A percentile compares a stretch with the other conserved stretches of the same genome.
Conservation (phyloP, 2,329 filamentous ascomycete species). For the Claviceps arundinis region DNA sequence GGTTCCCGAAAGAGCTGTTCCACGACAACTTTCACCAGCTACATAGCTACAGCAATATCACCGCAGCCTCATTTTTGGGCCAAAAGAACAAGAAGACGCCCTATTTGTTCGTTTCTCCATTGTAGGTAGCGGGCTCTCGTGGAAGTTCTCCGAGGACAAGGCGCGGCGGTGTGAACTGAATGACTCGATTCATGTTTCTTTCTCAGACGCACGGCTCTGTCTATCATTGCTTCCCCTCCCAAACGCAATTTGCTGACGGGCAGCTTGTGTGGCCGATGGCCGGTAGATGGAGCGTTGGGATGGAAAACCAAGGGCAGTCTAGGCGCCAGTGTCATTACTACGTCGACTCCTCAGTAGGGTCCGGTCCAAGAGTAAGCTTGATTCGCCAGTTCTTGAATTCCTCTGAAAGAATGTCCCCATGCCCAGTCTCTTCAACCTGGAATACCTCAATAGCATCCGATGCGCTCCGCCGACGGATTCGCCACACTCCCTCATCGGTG, state of each 20-base stretch:
- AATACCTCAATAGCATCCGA: slow-evolving; percentile 58
- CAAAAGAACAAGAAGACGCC: slow-evolving; percentile 43
- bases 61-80: slow-evolving; percentile 50
- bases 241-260: not conserved
- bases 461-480: slow-evolving; percentile 54
- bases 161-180: slow-evolving; percentile 33
- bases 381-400: slow-evolving; percentile 67
- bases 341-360: not conserved
- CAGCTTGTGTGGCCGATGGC: too few species aligned
- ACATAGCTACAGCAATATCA: slow-evolving; percentile 52
- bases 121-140: slow-evolving; percentile 55
- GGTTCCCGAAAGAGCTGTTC: slow-evolving; percentile 49
- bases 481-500: slow-evolving; percentile 66
- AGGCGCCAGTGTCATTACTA: slow-evolving; percentile 9
- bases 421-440: slow-evolving; percentile 58
- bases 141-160: slow-evolving; percentile 69
- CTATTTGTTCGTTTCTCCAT: slow-evolving; percentile 63
- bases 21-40: slow-evolving; percentile 59
- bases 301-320: slow-evolving; percentile 60
- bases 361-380: slow-evolving; percentile 30
- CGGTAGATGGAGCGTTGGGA: slow-evolving; percentile 52
- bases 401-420: slow-evolving; percentile 62
- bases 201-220: too few species aligned
- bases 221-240: not conserved
- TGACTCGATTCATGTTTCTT: not conserved